phyloP scores from a whole-genome alignment of 257 asterid species.

The Cruciata laevipes region DNA sequence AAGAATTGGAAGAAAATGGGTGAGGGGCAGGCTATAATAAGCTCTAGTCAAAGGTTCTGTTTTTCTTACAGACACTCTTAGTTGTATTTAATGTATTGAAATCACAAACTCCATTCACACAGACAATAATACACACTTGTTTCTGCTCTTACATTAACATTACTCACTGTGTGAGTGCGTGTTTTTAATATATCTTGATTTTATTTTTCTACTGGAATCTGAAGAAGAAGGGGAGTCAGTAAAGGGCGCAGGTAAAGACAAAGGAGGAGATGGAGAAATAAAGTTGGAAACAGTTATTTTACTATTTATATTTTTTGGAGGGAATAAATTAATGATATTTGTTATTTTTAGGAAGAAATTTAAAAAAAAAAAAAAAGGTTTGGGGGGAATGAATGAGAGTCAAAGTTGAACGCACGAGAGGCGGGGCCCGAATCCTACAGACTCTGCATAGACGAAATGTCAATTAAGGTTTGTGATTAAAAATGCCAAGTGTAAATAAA shows the following conservation, averaged over 20 bases:
- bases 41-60: conserved; percentile 27
- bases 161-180: conserved; percentile 8
- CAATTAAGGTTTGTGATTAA: not conserved
- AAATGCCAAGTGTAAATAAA: not conserved
- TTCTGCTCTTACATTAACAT: not conserved
- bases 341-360: not conserved
- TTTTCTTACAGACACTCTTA: conserved; percentile 10
- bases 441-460: not conserved
- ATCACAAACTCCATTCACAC: not conserved
- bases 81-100: conserved; percentile 10
- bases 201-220: not conserved
- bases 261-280: conserved; percentile 1
- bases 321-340: not conserved
- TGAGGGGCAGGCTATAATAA: not conserved
- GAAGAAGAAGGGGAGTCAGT: conserved; percentile 9
- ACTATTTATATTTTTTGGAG: not conserved
- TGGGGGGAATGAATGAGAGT: not conserved
- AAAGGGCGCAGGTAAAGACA: not conserved
- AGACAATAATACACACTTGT: not conserved
- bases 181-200: not conserved
- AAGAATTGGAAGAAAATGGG: not conserved
- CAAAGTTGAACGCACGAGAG: conserved; percentile 24
- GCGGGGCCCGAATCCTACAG: conserved; percentile 11
- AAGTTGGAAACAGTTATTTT: not conserved
- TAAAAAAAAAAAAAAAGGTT: not conserved